phyloP scores from a whole-genome alignment of 1,139 yeast genomes.

The Casaregolazyma suthepensis region DNA sequence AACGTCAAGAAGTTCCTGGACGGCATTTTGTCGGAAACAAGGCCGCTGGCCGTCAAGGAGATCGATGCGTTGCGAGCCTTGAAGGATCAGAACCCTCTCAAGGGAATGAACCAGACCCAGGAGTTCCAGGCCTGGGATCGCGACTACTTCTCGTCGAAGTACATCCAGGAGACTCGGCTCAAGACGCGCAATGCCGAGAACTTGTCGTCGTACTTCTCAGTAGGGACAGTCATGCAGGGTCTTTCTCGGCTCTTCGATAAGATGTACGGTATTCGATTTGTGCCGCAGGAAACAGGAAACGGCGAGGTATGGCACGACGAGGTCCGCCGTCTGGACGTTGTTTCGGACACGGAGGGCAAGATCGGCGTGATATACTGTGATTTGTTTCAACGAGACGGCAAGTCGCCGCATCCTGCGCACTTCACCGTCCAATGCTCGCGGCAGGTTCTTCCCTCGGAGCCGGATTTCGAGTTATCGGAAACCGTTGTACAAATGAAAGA shows the following conservation, averaged over 20 bases:
- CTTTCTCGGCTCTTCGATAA: constrained; percentile 61
- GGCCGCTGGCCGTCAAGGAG: constrained; percentile 58
- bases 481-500: constrained; percentile 20
- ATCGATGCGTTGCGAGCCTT: constrained; percentile 33
- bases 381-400: constrained; percentile 55
- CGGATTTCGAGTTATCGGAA: constrained; percentile 17
- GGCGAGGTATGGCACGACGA: constrained; percentile 94
- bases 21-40: constrained; percentile 48
- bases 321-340: constrained; percentile 74
- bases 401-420: constrained; percentile 77
- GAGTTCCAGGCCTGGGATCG: constrained; percentile 83
- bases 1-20: constrained; percentile 66
- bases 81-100: constrained; percentile 32
- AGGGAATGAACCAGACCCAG: constrained; percentile 29
- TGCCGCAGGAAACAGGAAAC: constrained; percentile 53
- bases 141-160: constrained; percentile 54
- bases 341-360: constrained; percentile 50
- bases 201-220: constrained; percentile 54
- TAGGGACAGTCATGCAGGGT: constrained; percentile 85
- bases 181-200: constrained; percentile 21
- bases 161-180: constrained; percentile 25
- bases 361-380: constrained; percentile 67
- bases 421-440: constrained; percentile 96
- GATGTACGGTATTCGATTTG: constrained; percentile 70
- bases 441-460: constrained; percentile 51